A percentile compares a stretch with the other conserved stretches of the same genome.
Evolutionary conservation across 345 rosid species (phyloP).

Genomic region (Trapa incisa): DNA sequence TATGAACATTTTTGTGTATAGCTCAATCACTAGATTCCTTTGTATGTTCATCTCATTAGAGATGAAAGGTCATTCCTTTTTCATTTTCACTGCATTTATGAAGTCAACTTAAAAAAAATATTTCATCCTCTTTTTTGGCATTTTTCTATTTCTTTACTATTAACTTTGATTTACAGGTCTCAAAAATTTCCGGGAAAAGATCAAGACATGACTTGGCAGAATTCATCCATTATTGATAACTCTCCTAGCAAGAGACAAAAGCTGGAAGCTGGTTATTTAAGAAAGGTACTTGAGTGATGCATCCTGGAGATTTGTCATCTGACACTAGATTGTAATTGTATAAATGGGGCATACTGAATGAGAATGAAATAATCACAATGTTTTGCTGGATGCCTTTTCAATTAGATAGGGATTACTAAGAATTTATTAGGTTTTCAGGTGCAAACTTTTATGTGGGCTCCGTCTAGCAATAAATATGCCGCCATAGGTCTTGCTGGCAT

Average conservation of each 20-base stretch:
- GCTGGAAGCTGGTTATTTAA: conserved; percentile 61
- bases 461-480: background rate
- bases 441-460: background rate
- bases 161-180: conserved; percentile 24
- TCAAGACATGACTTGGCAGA: conserved; percentile 23
- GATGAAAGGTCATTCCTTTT: background rate
- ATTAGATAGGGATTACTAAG: background rate
- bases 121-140: background rate
- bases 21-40: background rate
- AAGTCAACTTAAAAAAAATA: background rate
- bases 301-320: background rate
- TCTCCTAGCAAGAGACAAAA: conserved; percentile 66
- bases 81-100: background rate
- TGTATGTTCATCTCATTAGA: background rate
- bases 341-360: background rate
- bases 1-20: background rate
- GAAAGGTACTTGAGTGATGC: conserved; percentile 38
- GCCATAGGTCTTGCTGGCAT: background rate
- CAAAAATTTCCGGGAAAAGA: conserved; percentile 19
- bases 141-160: conserved; percentile 3
- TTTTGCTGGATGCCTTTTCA: background rate
- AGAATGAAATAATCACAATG: background rate
- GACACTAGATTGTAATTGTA: background rate
- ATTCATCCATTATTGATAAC: conserved; percentile 23
- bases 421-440: background rate